Percentiles rank a stretch among this genome's conserved stretches.
phyloP scores from a whole-genome alignment of 73 alveolate genomes.

The Stentor roeselii region DNA sequence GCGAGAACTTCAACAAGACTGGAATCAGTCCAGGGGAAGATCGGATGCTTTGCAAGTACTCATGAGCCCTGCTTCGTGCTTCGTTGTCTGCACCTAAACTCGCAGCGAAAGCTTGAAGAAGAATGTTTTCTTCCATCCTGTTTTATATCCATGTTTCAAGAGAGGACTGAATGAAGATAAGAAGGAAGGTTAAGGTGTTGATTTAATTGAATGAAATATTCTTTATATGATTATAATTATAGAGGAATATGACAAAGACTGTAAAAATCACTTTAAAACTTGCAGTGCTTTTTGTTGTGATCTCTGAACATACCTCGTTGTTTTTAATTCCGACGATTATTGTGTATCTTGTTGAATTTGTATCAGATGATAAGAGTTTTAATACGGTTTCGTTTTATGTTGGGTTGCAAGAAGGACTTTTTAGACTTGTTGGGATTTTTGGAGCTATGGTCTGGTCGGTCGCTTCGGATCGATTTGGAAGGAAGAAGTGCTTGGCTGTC shows the following conservation, averaged over 20 bases:
- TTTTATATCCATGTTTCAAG: too few relatives aligned
- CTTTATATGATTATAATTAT: too few relatives aligned
- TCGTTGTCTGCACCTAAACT: not conserved
- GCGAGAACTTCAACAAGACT: not conserved
- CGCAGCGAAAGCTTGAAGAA: not conserved
- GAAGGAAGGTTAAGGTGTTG: too few relatives aligned
- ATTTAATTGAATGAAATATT: too few relatives aligned
- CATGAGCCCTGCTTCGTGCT: not conserved
- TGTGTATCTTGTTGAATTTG: not conserved
- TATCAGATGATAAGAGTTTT: not conserved
- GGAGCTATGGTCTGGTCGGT: not conserved
- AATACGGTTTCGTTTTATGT: not conserved
- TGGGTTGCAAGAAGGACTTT: not conserved
- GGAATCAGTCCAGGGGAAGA: not conserved
- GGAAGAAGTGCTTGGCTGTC: not conserved
- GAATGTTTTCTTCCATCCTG: not conserved
- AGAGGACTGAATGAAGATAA: too few relatives aligned
- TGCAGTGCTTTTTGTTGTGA: not conserved
- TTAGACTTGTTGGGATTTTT: not conserved
- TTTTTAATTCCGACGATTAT: not conserved
- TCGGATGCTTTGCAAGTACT: not conserved
- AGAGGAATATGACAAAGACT: not conserved
- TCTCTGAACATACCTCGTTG: not conserved
- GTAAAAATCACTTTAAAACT: not conserved
- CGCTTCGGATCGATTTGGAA: not conserved